A percentile compares a stretch with the other conserved stretches of the same genome.
These are phyloP conservation scores for Penicillium sp. DNA, from an alignment of 2,329 filamentous ascomycete species.

Conservation along the genomic window DNA sequence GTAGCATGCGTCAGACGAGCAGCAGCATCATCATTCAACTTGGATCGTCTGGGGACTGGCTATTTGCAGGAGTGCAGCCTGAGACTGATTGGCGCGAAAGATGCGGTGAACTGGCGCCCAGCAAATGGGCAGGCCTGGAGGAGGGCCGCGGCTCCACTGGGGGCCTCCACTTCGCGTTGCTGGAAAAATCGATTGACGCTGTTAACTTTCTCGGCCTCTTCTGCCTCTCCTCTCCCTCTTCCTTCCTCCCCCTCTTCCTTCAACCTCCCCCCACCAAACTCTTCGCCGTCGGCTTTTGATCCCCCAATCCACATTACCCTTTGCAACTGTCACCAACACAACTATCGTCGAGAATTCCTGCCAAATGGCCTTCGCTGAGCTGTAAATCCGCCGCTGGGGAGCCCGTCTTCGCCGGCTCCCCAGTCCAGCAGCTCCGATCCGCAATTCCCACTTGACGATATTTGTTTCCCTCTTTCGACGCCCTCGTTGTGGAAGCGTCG, in stretches of 20 bases:
- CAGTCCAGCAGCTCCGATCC: slow-evolving; percentile 86
- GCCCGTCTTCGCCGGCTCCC: slow-evolving; percentile 60
- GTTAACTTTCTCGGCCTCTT: not conserved
- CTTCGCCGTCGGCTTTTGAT: slow-evolving; percentile 8
- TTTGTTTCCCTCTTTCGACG: slow-evolving; percentile 57
- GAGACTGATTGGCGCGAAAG: slow-evolving; percentile 23
- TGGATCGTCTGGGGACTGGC: not conserved
- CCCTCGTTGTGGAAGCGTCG: slow-evolving; percentile 51
- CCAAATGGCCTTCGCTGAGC: slow-evolving; percentile 78
- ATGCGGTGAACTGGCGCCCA: slow-evolving; percentile 36
- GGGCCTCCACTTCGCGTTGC: slow-evolving; percentile 7
- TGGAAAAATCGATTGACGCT: slow-evolving; percentile 28
- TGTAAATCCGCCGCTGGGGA: slow-evolving; percentile 87
- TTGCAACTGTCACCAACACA: slow-evolving; percentile 40
- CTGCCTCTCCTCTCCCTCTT: not conserved
- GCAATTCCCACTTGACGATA: slow-evolving; percentile 56
- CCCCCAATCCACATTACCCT: not conserved
- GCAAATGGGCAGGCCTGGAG: slow-evolving; percentile 29
- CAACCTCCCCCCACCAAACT: slow-evolving; percentile 22
- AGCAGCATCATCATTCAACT: not conserved
- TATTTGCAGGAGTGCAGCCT: slow-evolving; percentile 5
- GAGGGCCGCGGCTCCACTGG: slow-evolving; percentile 14
- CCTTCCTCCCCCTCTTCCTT: slow-evolving; percentile 5
- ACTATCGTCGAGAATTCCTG: slow-evolving; percentile 72
- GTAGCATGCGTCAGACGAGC: not conserved